Conservation (phyloP, 2,329 filamentous ascomycete species). For the Lachnellula subtilissima region DNA sequence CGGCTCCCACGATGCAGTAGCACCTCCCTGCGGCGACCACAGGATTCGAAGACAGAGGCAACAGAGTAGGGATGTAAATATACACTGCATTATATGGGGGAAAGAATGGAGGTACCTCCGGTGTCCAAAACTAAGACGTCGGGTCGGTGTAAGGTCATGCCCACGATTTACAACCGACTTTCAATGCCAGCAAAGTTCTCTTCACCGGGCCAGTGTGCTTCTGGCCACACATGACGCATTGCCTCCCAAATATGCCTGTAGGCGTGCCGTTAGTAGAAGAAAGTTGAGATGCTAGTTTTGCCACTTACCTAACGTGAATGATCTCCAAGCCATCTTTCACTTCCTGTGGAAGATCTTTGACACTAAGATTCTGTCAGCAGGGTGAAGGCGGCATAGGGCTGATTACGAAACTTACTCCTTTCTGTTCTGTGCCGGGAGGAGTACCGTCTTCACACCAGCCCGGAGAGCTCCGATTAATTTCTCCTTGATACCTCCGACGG, state of each 20-base stretch:
- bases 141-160: not conserved
- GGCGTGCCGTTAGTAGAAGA: constrained; percentile 16
- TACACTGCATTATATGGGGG: not conserved
- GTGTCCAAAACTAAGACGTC: not conserved
- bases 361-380: constrained; percentile 33
- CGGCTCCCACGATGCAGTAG: not conserved
- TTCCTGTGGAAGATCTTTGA: constrained; percentile 83
- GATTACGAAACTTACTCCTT: constrained; percentile 57
- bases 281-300: not conserved
- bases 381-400: not conserved
- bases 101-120: not conserved
- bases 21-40: not conserved
- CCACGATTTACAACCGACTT: constrained; percentile 61
- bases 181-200: constrained; percentile 66
- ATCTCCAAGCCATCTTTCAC: constrained; percentile 85
- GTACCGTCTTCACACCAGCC: constrained; percentile 89
- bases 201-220: constrained; percentile 76
- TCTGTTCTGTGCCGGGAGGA: constrained; percentile 80
- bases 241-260: constrained; percentile 88
- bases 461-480: constrained; percentile 92
- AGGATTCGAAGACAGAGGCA: not conserved
- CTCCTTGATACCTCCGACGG: constrained; percentile 97
- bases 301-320: constrained; percentile 74
- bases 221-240: constrained; percentile 85
- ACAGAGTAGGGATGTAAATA: not conserved